These are phyloP conservation scores for Penicillium antarcticum DNA, from an alignment of 495 filamentous ascomycete species.

Conservation along the genomic window DNA sequence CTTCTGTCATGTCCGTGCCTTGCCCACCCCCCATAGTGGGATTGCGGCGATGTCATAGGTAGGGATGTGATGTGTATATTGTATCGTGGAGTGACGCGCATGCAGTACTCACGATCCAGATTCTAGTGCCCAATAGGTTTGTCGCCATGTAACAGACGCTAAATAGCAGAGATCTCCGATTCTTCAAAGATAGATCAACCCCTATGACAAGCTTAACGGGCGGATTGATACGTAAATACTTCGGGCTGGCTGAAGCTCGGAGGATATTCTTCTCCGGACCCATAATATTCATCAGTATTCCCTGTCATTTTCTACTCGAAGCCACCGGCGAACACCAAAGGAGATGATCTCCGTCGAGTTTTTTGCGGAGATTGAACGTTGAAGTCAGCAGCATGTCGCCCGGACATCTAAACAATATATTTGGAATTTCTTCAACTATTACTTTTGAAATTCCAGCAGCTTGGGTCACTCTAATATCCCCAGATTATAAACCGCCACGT, in stretches of 20 bases:
- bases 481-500: not conserved
- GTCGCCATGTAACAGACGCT: not conserved
- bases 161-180: not conserved
- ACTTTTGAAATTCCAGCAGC: not conserved
- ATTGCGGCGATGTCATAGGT: not conserved
- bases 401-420: not conserved
- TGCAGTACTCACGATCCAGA: not conserved
- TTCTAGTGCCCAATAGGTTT: not conserved
- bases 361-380: not conserved
- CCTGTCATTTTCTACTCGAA: not conserved
- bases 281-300: not conserved
- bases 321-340: not conserved
- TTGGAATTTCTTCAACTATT: not conserved
- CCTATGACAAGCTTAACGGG: not conserved
- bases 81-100: not conserved
- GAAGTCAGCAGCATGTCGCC: not conserved
- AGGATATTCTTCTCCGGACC: too few relatives aligned
- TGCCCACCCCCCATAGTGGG: not conserved
- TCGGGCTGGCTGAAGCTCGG: not conserved
- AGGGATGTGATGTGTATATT: not conserved
- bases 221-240: not conserved
- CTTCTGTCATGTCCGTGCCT: not conserved
- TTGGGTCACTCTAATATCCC: not conserved
- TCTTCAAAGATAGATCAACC: not conserved
- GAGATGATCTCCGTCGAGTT: not conserved